Evolutionary conservation across 306 rosid genomes (phyloP), one percentile per base, ranked within the genome.

Genomic region (Corylus americana): DNA sequence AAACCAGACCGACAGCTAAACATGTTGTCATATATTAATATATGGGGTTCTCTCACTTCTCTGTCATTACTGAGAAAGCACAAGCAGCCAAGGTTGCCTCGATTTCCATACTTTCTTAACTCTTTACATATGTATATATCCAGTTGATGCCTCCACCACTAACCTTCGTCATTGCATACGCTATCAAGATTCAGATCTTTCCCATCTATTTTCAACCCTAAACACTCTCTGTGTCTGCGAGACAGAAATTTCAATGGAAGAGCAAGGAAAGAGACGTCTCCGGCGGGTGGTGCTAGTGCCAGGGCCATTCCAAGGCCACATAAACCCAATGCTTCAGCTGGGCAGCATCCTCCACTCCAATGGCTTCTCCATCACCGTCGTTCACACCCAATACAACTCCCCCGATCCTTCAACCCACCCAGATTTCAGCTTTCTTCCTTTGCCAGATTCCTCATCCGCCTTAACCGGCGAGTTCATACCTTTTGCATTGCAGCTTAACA

Each of bases 351-450:
- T 85, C 70, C 79, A 85, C 17, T 87, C 85, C 6, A 83, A 73
- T 51, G 89, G 91, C 4, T 85, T 88, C 62, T 78, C 82, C 76
- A 83, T 88, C 57, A 85, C 85, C 14, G 47, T 88, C 1, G 85
- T 79, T 67, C 91, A 85, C 67, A 45, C 82, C 59, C n/a, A 62
- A 9, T 88, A 78, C 74, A 82, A 88, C 44, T 75, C 76, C 17
- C 91, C 91, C 0, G 5, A 85, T 11, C 87, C 91, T 75, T 83
- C 82, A 11, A 61, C 73, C 13, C 72, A 85, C 9, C 87, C 89
- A 4, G 17, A 78, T 48, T 85, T 88, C 29, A 4, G 2, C 8
- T 88, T 88, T 47, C 12, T 82, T 18, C 79, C 86, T 1, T 77
- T 84, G 62, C 39, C 25, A 25, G 86, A 87, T 82, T 86, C 85